These are phyloP conservation scores for Nadsonia starkeyi-henricii DNA, from an alignment of 1,139 yeast genomes.

Conservation along the genomic window DNA sequence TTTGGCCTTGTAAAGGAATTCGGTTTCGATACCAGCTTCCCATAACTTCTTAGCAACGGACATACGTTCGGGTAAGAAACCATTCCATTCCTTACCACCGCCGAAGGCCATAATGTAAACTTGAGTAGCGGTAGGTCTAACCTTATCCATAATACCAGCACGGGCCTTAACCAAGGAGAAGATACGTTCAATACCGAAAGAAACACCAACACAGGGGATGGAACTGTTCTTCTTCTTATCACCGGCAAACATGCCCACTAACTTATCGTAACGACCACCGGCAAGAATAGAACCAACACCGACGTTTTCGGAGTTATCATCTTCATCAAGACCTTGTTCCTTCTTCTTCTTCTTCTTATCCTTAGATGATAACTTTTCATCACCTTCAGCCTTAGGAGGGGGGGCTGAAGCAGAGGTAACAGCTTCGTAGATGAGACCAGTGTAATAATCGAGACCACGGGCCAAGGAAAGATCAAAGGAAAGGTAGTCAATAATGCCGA, in stretches of 20 bases:
- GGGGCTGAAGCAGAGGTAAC: slow-evolving; percentile 93
- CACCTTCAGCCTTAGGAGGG: slow-evolving; percentile 41
- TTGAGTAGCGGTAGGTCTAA: slow-evolving; percentile 78
- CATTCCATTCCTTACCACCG: slow-evolving; percentile 92
- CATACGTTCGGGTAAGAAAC: slow-evolving; percentile 88
- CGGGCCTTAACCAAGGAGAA: slow-evolving; percentile 81
- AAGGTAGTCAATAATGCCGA: slow-evolving; percentile 46
- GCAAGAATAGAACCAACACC: slow-evolving; percentile 98
- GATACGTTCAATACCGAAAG: slow-evolving; percentile 91
- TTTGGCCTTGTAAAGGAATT: slow-evolving; percentile 79
- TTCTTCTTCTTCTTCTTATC: slow-evolving; percentile 29
- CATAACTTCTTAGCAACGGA: slow-evolving; percentile 64
- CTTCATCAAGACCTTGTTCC: slow-evolving; percentile 36
- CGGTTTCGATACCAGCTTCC: slow-evolving; percentile 81
- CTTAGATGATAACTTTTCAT: slow-evolving; percentile 9
- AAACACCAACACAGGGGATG: slow-evolving; percentile 93
- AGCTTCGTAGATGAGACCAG: slow-evolving; percentile 92
- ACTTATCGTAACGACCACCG: slow-evolving; percentile 93
- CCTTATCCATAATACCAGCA: slow-evolving; percentile 37
- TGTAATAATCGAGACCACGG: slow-evolving; percentile 93
- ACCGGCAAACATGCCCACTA: slow-evolving; percentile 87
- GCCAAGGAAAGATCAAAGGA: slow-evolving; percentile 90
- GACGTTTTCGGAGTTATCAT: slow-evolving; percentile 90
- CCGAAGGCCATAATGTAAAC: slow-evolving; percentile 96
- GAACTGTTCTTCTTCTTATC: slow-evolving; percentile 65